phyloP scores from a whole-genome alignment of 495 filamentous ascomycete genomes.

The Cenococcum geophilum region DNA sequence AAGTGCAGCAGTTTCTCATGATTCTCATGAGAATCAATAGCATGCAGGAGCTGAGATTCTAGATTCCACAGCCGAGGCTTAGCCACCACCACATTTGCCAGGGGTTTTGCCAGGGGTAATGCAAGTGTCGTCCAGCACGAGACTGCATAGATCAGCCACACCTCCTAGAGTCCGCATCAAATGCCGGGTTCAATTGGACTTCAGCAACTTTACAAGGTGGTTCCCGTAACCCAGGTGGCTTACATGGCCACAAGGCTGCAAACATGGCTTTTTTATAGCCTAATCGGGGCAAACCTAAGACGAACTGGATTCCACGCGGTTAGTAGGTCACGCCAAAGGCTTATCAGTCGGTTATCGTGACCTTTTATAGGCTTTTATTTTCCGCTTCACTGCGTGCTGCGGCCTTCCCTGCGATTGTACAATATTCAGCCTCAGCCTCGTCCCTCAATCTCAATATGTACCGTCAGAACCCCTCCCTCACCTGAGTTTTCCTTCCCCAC shows the following conservation, averaged over 20 bases:
- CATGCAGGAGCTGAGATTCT: no score
- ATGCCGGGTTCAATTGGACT: not conserved
- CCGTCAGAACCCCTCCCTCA: not conserved
- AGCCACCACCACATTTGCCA: no score
- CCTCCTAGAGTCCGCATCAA: no score
- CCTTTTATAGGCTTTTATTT: not conserved
- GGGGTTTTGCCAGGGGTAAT: no score
- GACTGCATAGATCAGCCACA: no score
- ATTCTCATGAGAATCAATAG: no score
- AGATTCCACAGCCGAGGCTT: no score
- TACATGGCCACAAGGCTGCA: not conserved
- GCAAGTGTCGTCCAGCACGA: no score
- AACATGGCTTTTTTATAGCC: not conserved
- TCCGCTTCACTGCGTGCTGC: not conserved
- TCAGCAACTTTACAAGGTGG: not conserved
- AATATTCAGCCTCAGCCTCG: constrained; percentile 7
- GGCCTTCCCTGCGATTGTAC: not conserved
- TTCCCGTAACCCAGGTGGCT: not conserved
- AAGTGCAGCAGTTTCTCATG: no score
- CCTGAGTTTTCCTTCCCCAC: not conserved
- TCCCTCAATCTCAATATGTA: not conserved
- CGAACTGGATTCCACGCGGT: not conserved
- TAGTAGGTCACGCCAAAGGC: not conserved
- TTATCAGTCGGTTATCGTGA: not conserved
- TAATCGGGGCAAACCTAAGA: not conserved